phyloP scores from a whole-genome alignment of 306 rosid genomes.

The Carpinus viminea region DNA sequence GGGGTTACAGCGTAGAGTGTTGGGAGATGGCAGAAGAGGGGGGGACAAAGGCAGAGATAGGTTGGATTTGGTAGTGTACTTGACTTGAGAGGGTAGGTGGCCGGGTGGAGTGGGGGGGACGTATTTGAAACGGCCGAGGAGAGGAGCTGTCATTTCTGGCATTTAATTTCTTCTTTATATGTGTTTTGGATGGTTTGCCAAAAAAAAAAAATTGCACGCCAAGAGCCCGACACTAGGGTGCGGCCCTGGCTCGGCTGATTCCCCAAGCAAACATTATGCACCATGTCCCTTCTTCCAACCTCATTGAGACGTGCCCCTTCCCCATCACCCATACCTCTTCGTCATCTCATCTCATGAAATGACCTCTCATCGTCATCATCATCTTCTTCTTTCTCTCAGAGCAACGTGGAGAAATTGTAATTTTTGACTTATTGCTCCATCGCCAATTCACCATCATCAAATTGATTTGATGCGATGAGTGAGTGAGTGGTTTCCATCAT shows the following conservation, averaged over 20 bases:
- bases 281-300: slow-evolving; percentile 32
- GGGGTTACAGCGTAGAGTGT: slow-evolving; percentile 41
- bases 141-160: slow-evolving; percentile 53
- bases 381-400: not conserved
- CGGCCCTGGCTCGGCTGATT: slow-evolving; percentile 43
- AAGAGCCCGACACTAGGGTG: slow-evolving; percentile 60
- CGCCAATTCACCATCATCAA: too few species aligned
- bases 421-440: too few species aligned
- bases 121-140: slow-evolving; percentile 32
- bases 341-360: slow-evolving; percentile 21
- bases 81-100: not conserved
- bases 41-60: slow-evolving; percentile 52
- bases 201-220: slow-evolving; percentile 28
- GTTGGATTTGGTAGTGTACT: slow-evolving; percentile 25
- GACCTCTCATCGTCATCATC: slow-evolving; percentile 23
- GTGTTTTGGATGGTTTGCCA: slow-evolving; percentile 8
- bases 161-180: slow-evolving; percentile 20
- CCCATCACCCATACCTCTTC: slow-evolving; percentile 30
- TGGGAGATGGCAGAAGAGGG: slow-evolving; percentile 39
- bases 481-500: too few species aligned
- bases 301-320: slow-evolving; percentile 18
- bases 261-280: slow-evolving; percentile 43
- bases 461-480: too few species aligned
- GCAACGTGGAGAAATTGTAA: too few species aligned
- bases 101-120: slow-evolving; percentile 1